A percentile compares a stretch with the other conserved stretches of the same genome.
Conservation (phyloP, 345 rosid species). For the Populus tremula region DNA sequence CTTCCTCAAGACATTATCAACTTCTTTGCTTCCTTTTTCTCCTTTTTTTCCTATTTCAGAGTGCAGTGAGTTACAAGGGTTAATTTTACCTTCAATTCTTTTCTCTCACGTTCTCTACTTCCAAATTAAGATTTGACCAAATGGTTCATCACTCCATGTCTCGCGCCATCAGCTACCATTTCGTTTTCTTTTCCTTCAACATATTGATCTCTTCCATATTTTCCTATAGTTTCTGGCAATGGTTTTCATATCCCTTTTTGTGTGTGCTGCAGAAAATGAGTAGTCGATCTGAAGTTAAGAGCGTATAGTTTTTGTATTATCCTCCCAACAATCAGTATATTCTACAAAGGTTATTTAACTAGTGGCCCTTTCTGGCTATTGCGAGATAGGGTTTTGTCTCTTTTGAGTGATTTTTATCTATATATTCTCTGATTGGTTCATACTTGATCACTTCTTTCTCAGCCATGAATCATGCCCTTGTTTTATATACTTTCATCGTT, state of each 20-base stretch:
- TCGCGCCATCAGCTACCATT: neutral
- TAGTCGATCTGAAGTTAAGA: neutral
- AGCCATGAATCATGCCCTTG: neutral
- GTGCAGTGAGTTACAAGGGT: neutral
- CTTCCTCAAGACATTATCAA: neutral
- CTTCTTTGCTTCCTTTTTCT: neutral
- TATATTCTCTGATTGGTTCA: slow-evolving; percentile 11
- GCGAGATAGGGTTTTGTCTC: slow-evolving; percentile 48
- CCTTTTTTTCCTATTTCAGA: neutral
- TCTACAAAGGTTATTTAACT: neutral
- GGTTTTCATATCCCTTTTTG: no score
- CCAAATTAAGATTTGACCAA: neutral
- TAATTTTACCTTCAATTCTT: neutral
- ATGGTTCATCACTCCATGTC: neutral
- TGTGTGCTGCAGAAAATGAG: neutral
- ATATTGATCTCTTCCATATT: neutral
- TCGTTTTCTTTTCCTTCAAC: neutral
- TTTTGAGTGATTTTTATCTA: neutral
- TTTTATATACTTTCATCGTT: neutral
- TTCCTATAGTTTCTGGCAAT: neutral
- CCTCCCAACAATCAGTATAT: neutral
- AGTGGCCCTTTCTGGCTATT: slow-evolving; percentile 22
- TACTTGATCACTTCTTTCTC: neutral
- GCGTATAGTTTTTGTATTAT: neutral
- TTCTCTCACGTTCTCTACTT: neutral